These are phyloP conservation scores for Lasiosphaeria ovina DNA, from an alignment of 495 filamentous ascomycete species.

Conservation along the genomic window DNA sequence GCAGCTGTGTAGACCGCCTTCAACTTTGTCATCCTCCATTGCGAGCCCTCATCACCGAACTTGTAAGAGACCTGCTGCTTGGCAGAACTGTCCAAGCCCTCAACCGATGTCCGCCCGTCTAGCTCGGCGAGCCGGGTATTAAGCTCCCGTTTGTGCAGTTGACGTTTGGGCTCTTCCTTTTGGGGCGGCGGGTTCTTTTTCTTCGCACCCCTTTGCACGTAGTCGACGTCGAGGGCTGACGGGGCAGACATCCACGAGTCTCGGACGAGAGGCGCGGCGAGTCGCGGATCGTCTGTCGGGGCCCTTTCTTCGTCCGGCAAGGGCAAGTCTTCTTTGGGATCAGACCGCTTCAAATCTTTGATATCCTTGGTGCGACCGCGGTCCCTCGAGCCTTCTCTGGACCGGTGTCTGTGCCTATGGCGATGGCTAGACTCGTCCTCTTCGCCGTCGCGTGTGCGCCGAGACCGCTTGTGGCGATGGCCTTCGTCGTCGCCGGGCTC, in stretches of 20 bases:
- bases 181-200: constrained; percentile 49
- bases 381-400: constrained; percentile 14
- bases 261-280: constrained; percentile 39
- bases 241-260: constrained; percentile 96
- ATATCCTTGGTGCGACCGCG: constrained; percentile 24
- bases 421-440: constrained; percentile 36
- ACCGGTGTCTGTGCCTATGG: constrained; percentile 26
- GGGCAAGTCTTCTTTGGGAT: constrained; percentile 48
- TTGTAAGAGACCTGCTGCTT: constrained; percentile 73
- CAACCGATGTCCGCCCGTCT: neutral
- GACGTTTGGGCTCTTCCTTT: constrained; percentile 67
- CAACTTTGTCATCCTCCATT: constrained; percentile 95
- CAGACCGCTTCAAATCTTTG: constrained; percentile 41
- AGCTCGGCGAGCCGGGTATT: constrained; percentile 62
- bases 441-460: constrained; percentile 41
- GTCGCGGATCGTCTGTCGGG: constrained; percentile 25
- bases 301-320: constrained; percentile 45
- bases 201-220: constrained; percentile 65
- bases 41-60: constrained; percentile 85
- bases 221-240: constrained; percentile 77
- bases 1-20: constrained; percentile 80
- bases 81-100: constrained; percentile 40
- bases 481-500: constrained; percentile 19
- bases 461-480: constrained; percentile 17
- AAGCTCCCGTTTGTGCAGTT: constrained; percentile 77